Percentiles rank a stretch among this genome's conserved stretches.
Evolutionary conservation across 352 stramenopile genomes (phyloP).

Genomic region (Phytophthora meadii): DNA sequence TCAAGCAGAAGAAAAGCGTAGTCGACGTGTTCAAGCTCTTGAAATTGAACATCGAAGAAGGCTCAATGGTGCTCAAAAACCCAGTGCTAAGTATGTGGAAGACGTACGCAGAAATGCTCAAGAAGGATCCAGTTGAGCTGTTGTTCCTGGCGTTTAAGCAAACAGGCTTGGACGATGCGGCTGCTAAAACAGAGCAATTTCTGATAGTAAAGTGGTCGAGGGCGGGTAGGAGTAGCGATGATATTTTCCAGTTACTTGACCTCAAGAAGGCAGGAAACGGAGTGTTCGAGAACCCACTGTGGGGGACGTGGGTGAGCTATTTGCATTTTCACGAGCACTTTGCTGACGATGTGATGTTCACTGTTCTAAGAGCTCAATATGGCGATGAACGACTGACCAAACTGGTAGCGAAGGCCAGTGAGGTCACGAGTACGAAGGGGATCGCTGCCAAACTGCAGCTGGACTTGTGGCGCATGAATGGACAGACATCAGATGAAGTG

Average conservation of each 20-base stretch:
- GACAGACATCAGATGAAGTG: slow-evolving; percentile 1
- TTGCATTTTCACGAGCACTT: too few species aligned
- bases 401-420: not conserved
- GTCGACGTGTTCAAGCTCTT: slow-evolving; percentile 4
- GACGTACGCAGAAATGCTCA: not conserved
- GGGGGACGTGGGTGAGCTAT: slow-evolving; percentile 6
- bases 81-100: slow-evolving; percentile 10
- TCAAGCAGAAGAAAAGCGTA: not conserved
- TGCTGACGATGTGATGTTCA: not conserved
- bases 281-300: not conserved
- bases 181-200: not conserved
- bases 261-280: not conserved
- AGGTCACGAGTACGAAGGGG: not conserved
- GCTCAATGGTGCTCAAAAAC: slow-evolving; percentile 2
- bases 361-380: not conserved
- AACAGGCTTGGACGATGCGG: not conserved
- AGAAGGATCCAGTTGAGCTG: not conserved
- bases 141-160: slow-evolving; percentile 3
- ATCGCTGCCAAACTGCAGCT: not conserved
- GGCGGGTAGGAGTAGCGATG: not conserved
- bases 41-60: slow-evolving; percentile 9
- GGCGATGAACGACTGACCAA: not conserved
- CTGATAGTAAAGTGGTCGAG: slow-evolving; percentile 1
- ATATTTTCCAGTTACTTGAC: slow-evolving; percentile 1
- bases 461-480: not conserved